Evolutionary conservation across 2,329 filamentous ascomycete genomes (phyloP), one percentile per base, ranked within the genome.

Genomic region (Trichocomaceae sp.): DNA sequence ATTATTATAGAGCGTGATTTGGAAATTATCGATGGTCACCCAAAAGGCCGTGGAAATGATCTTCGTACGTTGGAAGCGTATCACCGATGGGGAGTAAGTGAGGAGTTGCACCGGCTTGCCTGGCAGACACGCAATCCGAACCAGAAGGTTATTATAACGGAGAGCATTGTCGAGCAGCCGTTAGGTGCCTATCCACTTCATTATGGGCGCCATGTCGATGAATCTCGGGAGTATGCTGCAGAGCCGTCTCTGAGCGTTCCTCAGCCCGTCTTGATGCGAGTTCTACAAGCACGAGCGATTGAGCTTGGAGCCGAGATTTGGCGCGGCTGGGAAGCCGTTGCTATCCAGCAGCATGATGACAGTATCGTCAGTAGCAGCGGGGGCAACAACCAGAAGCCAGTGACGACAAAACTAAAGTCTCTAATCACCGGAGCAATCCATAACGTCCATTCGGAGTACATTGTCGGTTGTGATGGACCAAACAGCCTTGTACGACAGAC

Each of bases 71-170:
- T 50, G 12, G 47, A 50, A n/a, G 4, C 12, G 5, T 50, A 50
- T 17, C 35, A 41, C 10, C 47, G 47, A n/a, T 50, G 47, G 47
- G 47, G 47, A 5, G 47, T 50, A 6, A 50, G 47, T 20, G 20
- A 41, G 8, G 47, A 42, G 23, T 15, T 50, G 15, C 47, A 23
- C 3, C 47, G 17, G 12, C 47, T 50, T 2, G 13, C 47, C 33
- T 50, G 47, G 47, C 47, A 50, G 20, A 50, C 47, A 12, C 47
- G 47, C 47, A 50, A 50, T 10, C 47, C 47, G 2, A 26, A 41
- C 19, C 47, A 50, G 20, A 50, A 50, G 41, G 31, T 50, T 3
- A 50, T 50, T 6, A 50, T 50, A 12, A 50, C 47, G 1, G n/a
- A 39, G 17, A 10, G 2, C n/a, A 41, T 50, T 13, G 13, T 15